Conservation (phyloP, 164 flowering plant genomes). For the Nelumbo lutea region DNA sequence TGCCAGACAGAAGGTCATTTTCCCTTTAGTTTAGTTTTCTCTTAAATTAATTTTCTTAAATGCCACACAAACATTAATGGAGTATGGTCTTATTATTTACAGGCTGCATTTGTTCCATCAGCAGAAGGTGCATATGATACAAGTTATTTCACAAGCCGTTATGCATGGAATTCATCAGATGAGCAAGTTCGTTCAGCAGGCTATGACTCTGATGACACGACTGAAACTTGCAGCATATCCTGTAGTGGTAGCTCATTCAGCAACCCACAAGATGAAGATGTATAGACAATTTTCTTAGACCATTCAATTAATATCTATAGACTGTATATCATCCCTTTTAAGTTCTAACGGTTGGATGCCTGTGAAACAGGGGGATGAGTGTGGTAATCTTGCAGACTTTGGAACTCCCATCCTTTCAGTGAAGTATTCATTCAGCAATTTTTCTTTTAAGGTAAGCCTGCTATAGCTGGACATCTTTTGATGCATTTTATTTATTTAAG, state of each 20-base stretch:
- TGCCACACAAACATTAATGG: background rate
- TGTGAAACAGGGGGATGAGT: conserved; percentile 77
- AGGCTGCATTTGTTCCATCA: conserved; percentile 95
- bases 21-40: background rate
- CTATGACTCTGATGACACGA: conserved; percentile 72
- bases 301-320: background rate
- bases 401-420: conserved; percentile 44
- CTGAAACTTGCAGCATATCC: conserved; percentile 55
- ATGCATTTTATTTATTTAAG: background rate
- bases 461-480: background rate
- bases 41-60: background rate
- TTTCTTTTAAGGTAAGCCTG: conserved; percentile 85
- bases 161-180: conserved; percentile 78
- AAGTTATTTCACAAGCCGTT: conserved; percentile 93
- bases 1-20: conserved; percentile 83
- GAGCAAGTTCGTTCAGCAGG: conserved; percentile 45
- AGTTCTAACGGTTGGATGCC: conserved; percentile 2
- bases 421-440: conserved; percentile 90
- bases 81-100: conserved; percentile 12
- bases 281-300: conserved; percentile 16
- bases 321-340: background rate
- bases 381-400: conserved; percentile 76
- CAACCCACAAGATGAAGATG: conserved; percentile 74
- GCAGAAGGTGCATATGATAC: conserved; percentile 80
- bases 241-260: conserved; percentile 72